These are phyloP conservation scores for Trichoderma polysporum DNA, from an alignment of 2,329 filamentous ascomycete species.

Conservation along the genomic window DNA sequence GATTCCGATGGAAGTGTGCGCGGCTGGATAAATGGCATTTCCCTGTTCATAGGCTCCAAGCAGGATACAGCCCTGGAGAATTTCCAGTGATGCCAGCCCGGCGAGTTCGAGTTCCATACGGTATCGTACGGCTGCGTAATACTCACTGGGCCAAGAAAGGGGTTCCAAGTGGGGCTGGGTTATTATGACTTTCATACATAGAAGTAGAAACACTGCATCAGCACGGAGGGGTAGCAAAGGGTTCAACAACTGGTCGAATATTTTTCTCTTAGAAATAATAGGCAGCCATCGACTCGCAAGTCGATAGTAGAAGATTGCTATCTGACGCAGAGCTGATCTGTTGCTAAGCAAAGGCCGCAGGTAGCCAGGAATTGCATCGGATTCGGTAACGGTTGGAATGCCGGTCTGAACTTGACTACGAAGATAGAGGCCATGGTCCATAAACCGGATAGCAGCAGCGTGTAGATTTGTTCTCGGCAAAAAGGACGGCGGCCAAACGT, in stretches of 20 bases:
- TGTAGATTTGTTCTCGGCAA: neutral
- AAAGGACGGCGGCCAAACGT: neutral
- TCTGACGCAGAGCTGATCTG: neutral
- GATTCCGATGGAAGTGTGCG: conserved; percentile 1
- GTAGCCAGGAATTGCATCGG: neutral
- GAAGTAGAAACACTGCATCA: conserved; percentile 5
- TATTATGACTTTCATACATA: conserved; percentile 11
- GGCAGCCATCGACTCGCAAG: conserved; percentile 3
- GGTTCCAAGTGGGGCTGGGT: neutral
- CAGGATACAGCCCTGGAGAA: conserved; percentile 12
- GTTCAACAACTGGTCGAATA: conserved; percentile 11
- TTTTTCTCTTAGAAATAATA: conserved; percentile 6
- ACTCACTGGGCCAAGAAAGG: neutral
- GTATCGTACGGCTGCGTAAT: conserved; percentile 1
- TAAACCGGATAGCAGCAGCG: neutral
- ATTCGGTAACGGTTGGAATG: neutral
- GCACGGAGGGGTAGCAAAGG: neutral
- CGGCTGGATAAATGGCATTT: conserved; percentile 12
- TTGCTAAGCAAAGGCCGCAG: neutral
- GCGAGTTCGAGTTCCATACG: neutral
- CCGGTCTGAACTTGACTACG: neutral
- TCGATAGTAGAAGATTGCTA: neutral
- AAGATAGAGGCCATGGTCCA: conserved; percentile 7
- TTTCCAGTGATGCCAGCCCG: conserved; percentile 1
- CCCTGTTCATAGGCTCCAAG: conserved; percentile 8